Conservation (phyloP, 1,139 yeast genomes). For the Protomyces pachydermus region DNA sequence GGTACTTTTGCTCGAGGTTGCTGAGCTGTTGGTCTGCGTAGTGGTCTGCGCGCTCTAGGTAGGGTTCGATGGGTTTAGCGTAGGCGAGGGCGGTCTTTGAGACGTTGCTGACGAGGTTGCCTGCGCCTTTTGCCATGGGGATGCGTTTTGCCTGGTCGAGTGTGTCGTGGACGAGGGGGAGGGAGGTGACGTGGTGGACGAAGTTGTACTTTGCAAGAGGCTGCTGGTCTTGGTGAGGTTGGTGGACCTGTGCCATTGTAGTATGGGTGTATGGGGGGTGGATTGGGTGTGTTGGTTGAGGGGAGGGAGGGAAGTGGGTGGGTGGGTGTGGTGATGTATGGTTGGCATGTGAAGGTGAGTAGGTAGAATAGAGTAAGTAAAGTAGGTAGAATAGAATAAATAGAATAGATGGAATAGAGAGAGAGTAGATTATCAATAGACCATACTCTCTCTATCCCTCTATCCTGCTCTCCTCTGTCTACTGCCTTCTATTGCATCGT, state of each 20-base stretch:
- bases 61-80: conserved; percentile 21
- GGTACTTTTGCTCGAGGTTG: conserved; percentile 19
- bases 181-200: conserved; percentile 14
- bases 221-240: not conserved
- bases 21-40: conserved; percentile 16
- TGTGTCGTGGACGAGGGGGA: conserved; percentile 23
- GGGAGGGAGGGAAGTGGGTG: not conserved
- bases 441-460: not conserved
- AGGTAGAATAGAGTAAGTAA: too few species aligned
- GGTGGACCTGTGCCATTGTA: not conserved
- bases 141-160: conserved; percentile 11
- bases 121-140: conserved; percentile 16
- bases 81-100: not conserved
- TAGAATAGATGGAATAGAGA: too few species aligned
- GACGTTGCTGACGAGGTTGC: conserved; percentile 10
- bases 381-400: too few species aligned
- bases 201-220: conserved; percentile 5
- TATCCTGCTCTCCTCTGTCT: not conserved
- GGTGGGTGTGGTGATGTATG: not conserved
- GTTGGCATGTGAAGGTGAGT: not conserved
- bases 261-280: not conserved
- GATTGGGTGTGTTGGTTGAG: not conserved
- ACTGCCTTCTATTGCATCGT: not conserved
- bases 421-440: too few species aligned
- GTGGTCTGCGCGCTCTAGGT: conserved; percentile 20